A percentile compares a stretch with the other conserved stretches of the same genome.
Evolutionary conservation across 345 rosid genomes (phyloP).

Genomic region (Melaleuca quinquenervia): DNA sequence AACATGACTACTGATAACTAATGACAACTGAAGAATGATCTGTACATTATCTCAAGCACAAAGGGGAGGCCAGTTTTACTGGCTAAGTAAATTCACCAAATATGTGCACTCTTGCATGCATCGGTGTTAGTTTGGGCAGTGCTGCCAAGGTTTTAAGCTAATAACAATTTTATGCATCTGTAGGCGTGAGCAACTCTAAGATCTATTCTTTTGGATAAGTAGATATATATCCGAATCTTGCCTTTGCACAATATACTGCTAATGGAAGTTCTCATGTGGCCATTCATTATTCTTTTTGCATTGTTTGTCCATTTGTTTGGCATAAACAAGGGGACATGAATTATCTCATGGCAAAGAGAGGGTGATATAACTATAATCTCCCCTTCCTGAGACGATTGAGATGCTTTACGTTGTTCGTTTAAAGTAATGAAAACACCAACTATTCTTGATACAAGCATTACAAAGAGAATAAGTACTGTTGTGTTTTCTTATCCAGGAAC

Average conservation of each 20-base stretch:
- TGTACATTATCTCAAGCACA: neutral
- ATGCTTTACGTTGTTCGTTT: neutral
- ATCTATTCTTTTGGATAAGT: neutral
- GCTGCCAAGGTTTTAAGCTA: neutral
- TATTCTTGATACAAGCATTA: neutral
- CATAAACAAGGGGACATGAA: neutral
- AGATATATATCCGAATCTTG: neutral
- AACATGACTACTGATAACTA: neutral
- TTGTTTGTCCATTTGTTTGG: neutral
- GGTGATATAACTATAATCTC: neutral
- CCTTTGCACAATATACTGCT: neutral
- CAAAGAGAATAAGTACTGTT: neutral
- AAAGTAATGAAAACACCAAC: neutral
- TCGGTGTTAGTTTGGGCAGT: neutral
- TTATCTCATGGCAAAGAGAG: neutral
- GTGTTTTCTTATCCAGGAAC: conserved; percentile 24
- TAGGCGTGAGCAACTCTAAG: neutral
- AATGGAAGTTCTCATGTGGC: neutral
- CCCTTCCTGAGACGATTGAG: neutral
- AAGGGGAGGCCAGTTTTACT: neutral
- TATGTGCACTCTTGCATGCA: neutral
- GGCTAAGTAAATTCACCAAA: neutral
- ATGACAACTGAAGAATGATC: neutral
- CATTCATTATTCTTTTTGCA: neutral
- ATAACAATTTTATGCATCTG: neutral